phyloP scores from a whole-genome alignment of 371 early-diverging fungal species.

The Apophysomyces elegans region DNA sequence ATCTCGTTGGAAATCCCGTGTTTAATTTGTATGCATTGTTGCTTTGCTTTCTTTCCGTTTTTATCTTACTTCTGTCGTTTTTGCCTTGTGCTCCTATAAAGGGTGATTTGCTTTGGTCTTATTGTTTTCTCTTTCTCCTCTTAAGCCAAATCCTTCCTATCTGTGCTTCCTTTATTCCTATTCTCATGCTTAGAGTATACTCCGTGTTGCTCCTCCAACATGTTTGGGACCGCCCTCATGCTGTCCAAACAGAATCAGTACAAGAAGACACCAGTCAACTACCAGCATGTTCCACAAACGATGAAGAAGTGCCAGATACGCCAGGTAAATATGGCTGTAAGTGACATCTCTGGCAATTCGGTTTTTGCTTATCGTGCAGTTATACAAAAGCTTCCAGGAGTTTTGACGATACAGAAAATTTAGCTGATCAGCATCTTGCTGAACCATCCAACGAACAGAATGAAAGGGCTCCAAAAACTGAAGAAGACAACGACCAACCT shows the following conservation, averaged over 20 bases:
- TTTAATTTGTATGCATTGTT: not conserved
- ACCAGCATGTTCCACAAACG: not conserved
- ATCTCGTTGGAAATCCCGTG: not conserved
- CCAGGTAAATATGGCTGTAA: not conserved
- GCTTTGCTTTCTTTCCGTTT: not conserved
- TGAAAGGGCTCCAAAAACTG: not conserved
- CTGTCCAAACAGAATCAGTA: not conserved
- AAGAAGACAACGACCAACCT: too few relatives aligned
- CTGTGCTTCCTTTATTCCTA: not conserved
- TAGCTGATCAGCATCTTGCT: not conserved
- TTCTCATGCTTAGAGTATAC: slow-evolving; percentile 19
- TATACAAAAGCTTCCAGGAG: not conserved
- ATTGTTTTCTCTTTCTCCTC: not conserved
- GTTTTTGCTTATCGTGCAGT: not conserved
- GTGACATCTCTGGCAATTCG: not conserved
- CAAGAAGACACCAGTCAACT: not conserved
- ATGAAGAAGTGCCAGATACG: not conserved
- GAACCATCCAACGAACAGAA: not conserved
- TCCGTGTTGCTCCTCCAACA: slow-evolving; percentile 21
- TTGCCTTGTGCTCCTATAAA: not conserved
- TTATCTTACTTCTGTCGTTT: too few relatives aligned
- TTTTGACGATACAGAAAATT: not conserved
- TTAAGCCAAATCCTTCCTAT: not conserved
- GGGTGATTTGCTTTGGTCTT: not conserved
- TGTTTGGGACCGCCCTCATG: slow-evolving; percentile 23